These are phyloP conservation scores for Xanthoparmelia taractica DNA, from an alignment of 495 filamentous ascomycete species.

Conservation along the genomic window DNA sequence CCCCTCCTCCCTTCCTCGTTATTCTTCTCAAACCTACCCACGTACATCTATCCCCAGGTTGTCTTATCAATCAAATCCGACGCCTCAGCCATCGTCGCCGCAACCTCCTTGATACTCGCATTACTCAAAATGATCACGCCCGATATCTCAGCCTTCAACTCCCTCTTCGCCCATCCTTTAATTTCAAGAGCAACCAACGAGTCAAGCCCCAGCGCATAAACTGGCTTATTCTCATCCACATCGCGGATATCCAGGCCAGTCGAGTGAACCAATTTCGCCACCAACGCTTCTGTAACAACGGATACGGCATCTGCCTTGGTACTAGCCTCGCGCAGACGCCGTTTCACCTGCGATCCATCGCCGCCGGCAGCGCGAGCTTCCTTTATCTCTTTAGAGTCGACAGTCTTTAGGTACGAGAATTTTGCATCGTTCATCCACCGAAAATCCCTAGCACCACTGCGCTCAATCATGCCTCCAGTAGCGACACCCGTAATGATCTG, in stretches of 20 bases:
- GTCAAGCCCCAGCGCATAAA: constrained; percentile 29
- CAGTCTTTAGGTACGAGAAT: background rate
- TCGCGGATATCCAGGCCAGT: background rate
- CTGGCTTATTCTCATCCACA: background rate
- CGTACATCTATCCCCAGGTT: background rate
- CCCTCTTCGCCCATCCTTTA: constrained; percentile 30
- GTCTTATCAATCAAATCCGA: background rate
- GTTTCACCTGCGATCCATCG: background rate
- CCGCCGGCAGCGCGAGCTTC: background rate
- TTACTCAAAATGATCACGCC: constrained; percentile 20
- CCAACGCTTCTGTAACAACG: background rate
- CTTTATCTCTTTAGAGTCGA: background rate
- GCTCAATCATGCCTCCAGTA: constrained; percentile 2
- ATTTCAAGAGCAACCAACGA: constrained; percentile 31
- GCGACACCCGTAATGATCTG: background rate
- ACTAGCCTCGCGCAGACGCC: background rate
- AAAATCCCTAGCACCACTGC: background rate
- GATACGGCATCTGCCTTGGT: background rate
- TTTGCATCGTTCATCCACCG: background rate
- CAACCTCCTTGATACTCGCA: background rate
- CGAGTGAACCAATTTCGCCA: background rate
- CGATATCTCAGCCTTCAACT: constrained; percentile 27
- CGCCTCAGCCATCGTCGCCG: background rate
- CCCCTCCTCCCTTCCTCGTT: too few relatives aligned
- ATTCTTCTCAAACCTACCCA: too few relatives aligned